Evolutionary conservation across 495 filamentous ascomycete species (phyloP).

Genomic region (Hypoxylon crocopeplum): DNA sequence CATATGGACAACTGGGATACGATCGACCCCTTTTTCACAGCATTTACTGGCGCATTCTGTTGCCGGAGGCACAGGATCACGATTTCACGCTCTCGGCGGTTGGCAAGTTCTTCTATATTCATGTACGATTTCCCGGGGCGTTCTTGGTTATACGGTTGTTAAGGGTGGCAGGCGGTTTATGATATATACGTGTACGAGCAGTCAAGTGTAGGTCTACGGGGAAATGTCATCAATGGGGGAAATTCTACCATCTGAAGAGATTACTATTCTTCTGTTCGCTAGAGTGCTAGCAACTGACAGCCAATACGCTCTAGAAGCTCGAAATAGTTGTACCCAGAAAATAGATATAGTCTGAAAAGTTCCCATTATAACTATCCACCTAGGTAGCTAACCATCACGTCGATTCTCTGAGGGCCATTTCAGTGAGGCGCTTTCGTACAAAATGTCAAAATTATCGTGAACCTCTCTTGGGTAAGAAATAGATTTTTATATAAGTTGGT

Average conservation of each 20-base stretch:
- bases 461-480: not conserved
- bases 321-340: not conserved
- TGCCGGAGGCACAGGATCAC: conserved; percentile 17
- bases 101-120: conserved; percentile 17
- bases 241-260: conserved; percentile 6
- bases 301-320: not conserved
- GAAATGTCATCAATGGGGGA: conserved; percentile 11
- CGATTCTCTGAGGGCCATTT: not conserved
- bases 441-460: not conserved
- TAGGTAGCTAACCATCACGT: not conserved
- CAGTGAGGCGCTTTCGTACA: not conserved
- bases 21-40: conserved; percentile 22
- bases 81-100: conserved; percentile 21
- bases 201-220: conserved; percentile 19
- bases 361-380: not conserved
- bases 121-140: conserved; percentile 27
- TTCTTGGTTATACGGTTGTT: conserved; percentile 22
- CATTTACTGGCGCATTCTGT: conserved; percentile 34
- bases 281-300: not conserved
- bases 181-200: conserved; percentile 12
- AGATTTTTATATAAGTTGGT: too few relatives aligned
- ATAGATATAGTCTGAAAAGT: not conserved
- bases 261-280: not conserved
- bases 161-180: not conserved
- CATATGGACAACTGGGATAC: conserved; percentile 24